Percentiles rank a stretch among this genome's conserved stretches.
These are phyloP conservation scores for Yarrowia bubula DNA, from an alignment of 805 yeast species.

Conservation along the genomic window DNA sequence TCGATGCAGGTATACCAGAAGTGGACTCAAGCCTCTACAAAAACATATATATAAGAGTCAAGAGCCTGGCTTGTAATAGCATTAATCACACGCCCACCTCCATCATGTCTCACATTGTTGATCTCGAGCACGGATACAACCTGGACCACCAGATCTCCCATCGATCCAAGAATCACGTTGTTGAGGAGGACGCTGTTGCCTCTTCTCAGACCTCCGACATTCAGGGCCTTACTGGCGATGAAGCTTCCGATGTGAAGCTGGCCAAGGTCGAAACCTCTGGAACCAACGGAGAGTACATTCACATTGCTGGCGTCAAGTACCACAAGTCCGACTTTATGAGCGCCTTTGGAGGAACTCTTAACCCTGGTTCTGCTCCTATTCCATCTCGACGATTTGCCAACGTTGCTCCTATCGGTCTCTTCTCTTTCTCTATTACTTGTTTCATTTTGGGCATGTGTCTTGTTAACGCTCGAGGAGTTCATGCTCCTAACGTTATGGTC, in stretches of 20 bases:
- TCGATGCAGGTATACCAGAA: not conserved
- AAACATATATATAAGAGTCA: not conserved
- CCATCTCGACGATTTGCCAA: conserved; percentile 54
- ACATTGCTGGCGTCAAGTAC: conserved; percentile 64
- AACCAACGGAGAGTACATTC: conserved; percentile 58
- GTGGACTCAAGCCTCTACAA: not conserved
- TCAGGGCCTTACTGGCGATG: conserved; percentile 5
- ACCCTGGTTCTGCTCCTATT: conserved; percentile 29
- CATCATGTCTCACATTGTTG: conserved; percentile 6
- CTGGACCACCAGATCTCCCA: conserved; percentile 2
- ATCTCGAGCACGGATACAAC: conserved; percentile 7
- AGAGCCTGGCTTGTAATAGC: not conserved
- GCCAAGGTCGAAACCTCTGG: conserved; percentile 41
- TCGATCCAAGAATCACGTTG: not conserved
- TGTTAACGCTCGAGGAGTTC: conserved; percentile 56
- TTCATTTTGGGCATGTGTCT: conserved; percentile 55
- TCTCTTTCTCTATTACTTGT: conserved; percentile 59
- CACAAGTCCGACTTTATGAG: conserved; percentile 54
- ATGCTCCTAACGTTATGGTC: conserved; percentile 52
- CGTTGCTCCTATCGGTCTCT: conserved; percentile 62
- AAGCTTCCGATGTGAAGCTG: not conserved
- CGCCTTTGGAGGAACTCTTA: conserved; percentile 48
- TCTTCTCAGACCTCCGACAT: not conserved
- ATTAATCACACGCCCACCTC: not conserved
- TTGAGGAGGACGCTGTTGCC: not conserved